Conservation (phyloP, 1,139 yeast species). For the Zygosaccharomyces pseudobailii region DNA sequence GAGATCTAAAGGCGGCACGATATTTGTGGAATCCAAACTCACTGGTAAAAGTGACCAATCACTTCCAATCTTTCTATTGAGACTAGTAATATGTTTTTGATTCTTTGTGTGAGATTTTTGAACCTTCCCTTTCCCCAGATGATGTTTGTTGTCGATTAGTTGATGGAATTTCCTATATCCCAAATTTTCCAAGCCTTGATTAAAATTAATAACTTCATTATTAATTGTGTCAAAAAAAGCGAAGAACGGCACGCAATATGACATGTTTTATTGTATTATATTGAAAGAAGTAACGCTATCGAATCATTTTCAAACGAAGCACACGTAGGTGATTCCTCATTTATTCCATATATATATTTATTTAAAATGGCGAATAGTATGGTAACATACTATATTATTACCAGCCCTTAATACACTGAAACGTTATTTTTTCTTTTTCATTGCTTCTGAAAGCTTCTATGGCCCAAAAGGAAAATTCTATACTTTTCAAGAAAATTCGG, state of each 20-base stretch:
- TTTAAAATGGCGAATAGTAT: too few species aligned
- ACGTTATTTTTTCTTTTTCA: too few species aligned
- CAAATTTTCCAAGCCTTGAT: slow-evolving; percentile 29
- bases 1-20: slow-evolving; percentile 41
- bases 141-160: slow-evolving; percentile 3
- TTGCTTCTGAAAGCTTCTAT: too few species aligned
- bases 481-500: too few species aligned
- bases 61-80: slow-evolving; percentile 18
- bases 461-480: too few species aligned
- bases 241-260: slow-evolving; percentile 40
- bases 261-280: slow-evolving; percentile 21
- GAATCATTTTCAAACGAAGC: too few species aligned
- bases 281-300: neutral
- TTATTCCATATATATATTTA: too few species aligned
- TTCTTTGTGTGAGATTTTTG: neutral
- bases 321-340: too few species aligned
- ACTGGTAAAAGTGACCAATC: slow-evolving; percentile 21
- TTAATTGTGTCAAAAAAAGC: slow-evolving; percentile 40
- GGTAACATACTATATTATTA: too few species aligned
- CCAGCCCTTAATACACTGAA: too few species aligned
- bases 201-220: slow-evolving; percentile 38
- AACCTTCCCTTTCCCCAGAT: neutral
- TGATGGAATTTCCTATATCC: slow-evolving; percentile 18
- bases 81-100: neutral
- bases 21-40: slow-evolving; percentile 16